A percentile compares a stretch with the other conserved stretches of the same genome.
Evolutionary conservation across 1,139 yeast species (phyloP).

Genomic region (Hyphopichia khmerensis): DNA sequence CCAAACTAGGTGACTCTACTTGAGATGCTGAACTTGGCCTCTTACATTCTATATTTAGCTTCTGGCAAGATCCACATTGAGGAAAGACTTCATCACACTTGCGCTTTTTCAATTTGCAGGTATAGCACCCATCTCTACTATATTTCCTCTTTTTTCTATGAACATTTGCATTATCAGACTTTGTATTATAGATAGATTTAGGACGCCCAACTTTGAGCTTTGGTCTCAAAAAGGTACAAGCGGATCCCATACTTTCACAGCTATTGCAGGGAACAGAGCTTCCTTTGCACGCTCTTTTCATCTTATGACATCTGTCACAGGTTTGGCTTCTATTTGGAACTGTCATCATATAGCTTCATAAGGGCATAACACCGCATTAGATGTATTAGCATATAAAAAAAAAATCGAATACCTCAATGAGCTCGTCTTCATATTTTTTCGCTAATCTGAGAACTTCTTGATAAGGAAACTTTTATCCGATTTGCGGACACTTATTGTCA

Average conservation of each 20-base stretch:
- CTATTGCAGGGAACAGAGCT: constrained; percentile 9
- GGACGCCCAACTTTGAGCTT: constrained; percentile 15
- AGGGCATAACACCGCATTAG: no score
- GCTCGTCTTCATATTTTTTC: no score
- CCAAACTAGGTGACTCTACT: no score
- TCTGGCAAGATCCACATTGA: constrained; percentile 36
- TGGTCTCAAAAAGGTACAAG: constrained; percentile 12
- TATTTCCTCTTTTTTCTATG: constrained; percentile 14
- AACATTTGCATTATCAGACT: background rate
- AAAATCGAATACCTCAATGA: no score
- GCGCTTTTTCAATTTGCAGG: constrained; percentile 29
- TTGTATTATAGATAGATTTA: constrained; percentile 1
- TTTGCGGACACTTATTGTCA: no score
- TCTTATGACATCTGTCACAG: constrained; percentile 18
- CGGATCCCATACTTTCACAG: constrained; percentile 7
- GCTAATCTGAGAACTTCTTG: no score
- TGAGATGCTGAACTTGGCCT: background rate
- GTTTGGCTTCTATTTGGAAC: background rate
- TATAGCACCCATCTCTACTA: constrained; percentile 28
- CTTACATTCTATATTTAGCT: constrained; percentile 21
- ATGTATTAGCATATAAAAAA: no score
- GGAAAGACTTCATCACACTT: constrained; percentile 57
- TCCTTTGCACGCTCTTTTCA: constrained; percentile 15
- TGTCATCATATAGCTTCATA: background rate
- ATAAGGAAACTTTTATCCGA: no score